Evolutionary conservation across 2,329 filamentous ascomycete genomes (phyloP), one percentile per base, ranked within the genome.

Genomic region (Aschersonia sp.): DNA sequence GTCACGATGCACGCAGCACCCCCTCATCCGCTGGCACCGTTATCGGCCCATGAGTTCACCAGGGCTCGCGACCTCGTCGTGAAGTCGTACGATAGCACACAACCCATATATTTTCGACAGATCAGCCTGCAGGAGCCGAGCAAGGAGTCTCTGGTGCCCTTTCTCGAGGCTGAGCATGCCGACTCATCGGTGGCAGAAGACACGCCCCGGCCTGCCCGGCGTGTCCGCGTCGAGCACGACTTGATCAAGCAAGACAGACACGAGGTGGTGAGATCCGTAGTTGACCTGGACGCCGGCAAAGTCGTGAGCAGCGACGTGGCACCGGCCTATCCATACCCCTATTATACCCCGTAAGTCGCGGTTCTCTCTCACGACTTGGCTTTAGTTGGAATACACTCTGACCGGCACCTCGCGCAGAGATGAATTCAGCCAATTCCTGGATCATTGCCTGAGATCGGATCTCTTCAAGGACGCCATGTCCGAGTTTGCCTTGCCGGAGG

Each of bases 71-170:
- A 75, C 46, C 50, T 59, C 52, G 58, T 75, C 35, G 54, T 74
- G 39, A 63, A 64, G 37, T 49, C 53, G 7, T 53, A 62, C 14
- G 52, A 50, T 12, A 2, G 55, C 12, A 50, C 52, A 5, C 50
- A 50, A 4, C 46, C 55, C 10, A 51, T 68, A 30, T 63, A 58
- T 51, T 68, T 67, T 68, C 83, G 85, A 56, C 70, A 73, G 46
- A 75, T 86, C 39, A 81, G 74, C 44, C 66, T 83, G 6, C 67
- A 80, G 42, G 79, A 85, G 53, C 79, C 80, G 1, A 65, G 69
- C 31, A 84, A 82, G 62, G 65, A 65, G 39, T 68, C 76, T 39
- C 68, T 81, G 6, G 58, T 79, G 6, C 70, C 70, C 1, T 84
- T 80, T 55, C 66, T 83, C 29, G 74, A 79, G 45, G 76, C 76